phyloP scores from a whole-genome alignment of 805 yeast genomes.

The Sugiyamaella lignohabitans region DNA sequence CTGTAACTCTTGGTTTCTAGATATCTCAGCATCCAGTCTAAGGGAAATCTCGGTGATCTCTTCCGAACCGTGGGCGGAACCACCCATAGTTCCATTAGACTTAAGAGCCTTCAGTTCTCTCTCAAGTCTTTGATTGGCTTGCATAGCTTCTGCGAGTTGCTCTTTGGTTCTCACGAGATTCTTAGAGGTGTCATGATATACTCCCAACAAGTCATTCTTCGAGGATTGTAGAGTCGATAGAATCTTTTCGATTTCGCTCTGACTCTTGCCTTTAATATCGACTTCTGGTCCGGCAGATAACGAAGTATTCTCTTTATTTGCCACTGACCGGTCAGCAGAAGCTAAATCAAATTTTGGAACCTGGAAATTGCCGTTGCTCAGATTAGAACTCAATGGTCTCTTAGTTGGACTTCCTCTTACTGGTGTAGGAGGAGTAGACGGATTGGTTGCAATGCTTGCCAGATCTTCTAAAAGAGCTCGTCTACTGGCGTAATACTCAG shows the following conservation, averaged over 20 bases:
- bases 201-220: conserved; percentile 21
- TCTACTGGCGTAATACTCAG: conserved; percentile 18
- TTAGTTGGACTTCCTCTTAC: conserved; percentile 13
- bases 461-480: conserved; percentile 20
- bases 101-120: conserved; percentile 9
- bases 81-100: neutral
- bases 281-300: conserved; percentile 2
- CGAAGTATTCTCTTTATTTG: conserved; percentile 14
- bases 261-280: conserved; percentile 8
- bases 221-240: conserved; percentile 15
- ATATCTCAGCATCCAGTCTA: conserved; percentile 48
- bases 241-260: conserved; percentile 18
- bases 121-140: conserved; percentile 19
- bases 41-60: conserved; percentile 41
- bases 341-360: neutral
- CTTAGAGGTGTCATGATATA: conserved; percentile 25
- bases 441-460: conserved; percentile 15
- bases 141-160: conserved; percentile 22
- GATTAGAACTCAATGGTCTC: conserved; percentile 13
- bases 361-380: neutral
- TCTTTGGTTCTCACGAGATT: conserved; percentile 22
- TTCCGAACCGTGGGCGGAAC: neutral
- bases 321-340: conserved; percentile 4
- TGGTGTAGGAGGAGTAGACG: conserved; percentile 4
- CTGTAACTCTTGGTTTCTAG: conserved; percentile 51